Evolutionary conservation across 192 early-diverging fungal species (phyloP), one percentile per base, ranked within the genome.

Genomic region (Linnemannia elongata): DNA sequence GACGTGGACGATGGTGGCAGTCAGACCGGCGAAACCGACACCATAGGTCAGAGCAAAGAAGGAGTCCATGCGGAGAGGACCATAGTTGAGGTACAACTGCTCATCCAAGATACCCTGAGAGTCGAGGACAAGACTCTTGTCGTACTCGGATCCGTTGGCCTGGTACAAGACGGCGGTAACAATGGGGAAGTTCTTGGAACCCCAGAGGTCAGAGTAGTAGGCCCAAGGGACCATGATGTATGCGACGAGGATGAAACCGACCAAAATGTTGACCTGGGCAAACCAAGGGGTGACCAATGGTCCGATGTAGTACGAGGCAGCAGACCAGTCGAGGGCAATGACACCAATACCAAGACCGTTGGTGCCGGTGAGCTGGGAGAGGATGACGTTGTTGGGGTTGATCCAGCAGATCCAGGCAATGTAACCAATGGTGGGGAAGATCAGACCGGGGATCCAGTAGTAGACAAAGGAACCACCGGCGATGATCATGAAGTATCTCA

Each of bases 281-380:
- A 89, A 88, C 69, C 75, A 88, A 41, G 79, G 79, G 49, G 85
- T 78, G 33, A 92, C 92, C 63, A 88, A 49, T 54, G 88, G 83
- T 44, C 73, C 74, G 30, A 90, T 72, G 72, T 74, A 89, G 73
- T 79, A 74, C 22, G 75, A 72, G 39, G 95, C 88, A 45, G 87
- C 87, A n/a, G 82, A 49, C 94, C 93, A 95, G 74, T 94, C 94
- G 42, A 95, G 85, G 7, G 92, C 85, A 24, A 95, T 44, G 36
- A 89, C 78, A 35, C 88, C 55, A 54, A 94, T 88, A 55, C 93
- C 93, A 6, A 91, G 49, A 54, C 93, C 93, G 44, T 68, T 73
- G 41, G 70, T 6, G 63, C 88, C 85, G 24, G 88, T 82, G 39
- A 92, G 78, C 82, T 91, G 87, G 87, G 80, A 45, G 44, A 82